Conservation (phyloP, 2,329 filamentous ascomycete genomes). For the Pyricularia grisea region DNA sequence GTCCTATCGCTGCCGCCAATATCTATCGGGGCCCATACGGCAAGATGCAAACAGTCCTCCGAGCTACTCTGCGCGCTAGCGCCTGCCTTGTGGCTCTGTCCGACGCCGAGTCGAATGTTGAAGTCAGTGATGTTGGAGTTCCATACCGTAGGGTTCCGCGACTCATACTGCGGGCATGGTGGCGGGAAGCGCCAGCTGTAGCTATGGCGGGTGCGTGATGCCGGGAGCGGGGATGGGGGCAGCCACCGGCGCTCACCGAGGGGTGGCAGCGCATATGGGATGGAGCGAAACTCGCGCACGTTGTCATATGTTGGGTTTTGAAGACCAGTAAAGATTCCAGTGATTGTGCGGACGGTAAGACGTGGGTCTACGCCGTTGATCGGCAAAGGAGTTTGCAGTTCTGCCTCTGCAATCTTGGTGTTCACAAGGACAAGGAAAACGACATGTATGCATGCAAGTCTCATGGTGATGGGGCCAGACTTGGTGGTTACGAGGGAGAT, state of each 20-base stretch:
- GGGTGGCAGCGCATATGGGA: conserved; percentile 24
- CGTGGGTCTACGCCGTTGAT: not conserved
- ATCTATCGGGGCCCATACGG: conserved; percentile 8
- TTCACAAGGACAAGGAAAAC: not conserved
- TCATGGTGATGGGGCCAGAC: not conserved
- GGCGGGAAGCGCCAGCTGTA: conserved; percentile 14
- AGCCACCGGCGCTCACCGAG: conserved; percentile 10
- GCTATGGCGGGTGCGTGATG: conserved; percentile 5
- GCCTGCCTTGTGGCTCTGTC: conserved; percentile 18
- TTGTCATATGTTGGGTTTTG: conserved; percentile 20
- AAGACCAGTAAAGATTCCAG: conserved; percentile 23
- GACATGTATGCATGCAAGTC: not conserved
- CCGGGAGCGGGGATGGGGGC: conserved; percentile 7
- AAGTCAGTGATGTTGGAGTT: conserved; percentile 20
- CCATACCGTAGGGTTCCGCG: conserved; percentile 16
- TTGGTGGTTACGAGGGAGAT: not conserved
- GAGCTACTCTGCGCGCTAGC: conserved; percentile 14
- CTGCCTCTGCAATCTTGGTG: not conserved
- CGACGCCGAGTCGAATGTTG: conserved; percentile 17
- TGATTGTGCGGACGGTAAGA: conserved; percentile 20
- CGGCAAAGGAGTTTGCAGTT: not conserved
- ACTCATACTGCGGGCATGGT: conserved; percentile 15
- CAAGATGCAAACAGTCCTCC: conserved; percentile 10
- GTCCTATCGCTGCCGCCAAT: conserved; percentile 5
- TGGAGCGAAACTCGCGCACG: conserved; percentile 25